These are phyloP conservation scores for Jatropha podagrica DNA, from an alignment of 441 rosid genomes.

Conservation along the genomic window DNA sequence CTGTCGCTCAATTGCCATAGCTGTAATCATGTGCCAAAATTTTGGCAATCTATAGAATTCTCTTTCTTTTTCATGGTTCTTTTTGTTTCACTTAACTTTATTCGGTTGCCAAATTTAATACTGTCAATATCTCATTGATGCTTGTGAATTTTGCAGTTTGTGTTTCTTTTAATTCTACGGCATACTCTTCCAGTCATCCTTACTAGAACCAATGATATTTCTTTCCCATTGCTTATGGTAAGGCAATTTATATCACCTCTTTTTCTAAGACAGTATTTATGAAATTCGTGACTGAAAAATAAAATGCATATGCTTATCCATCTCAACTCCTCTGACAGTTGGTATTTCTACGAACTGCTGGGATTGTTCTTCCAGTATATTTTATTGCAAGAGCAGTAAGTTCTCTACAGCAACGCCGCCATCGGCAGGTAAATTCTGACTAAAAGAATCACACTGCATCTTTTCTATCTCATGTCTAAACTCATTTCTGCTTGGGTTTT, in stretches of 20 bases:
- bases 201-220: slow-evolving; percentile 37
- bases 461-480: not conserved
- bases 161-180: slow-evolving; percentile 73
- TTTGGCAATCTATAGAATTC: slow-evolving; percentile 1
- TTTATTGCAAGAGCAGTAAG: slow-evolving; percentile 50
- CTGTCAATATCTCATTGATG: not conserved
- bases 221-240: slow-evolving; percentile 63
- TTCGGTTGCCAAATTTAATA: too few relatives aligned
- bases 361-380: slow-evolving; percentile 74
- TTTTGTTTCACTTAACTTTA: not conserved
- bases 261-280: not conserved
- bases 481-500: not conserved
- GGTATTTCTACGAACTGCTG: slow-evolving; percentile 54
- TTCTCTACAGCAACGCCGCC: slow-evolving; percentile 48
- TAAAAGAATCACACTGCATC: not conserved
- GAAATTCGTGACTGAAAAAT: not conserved
- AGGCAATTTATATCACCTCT: slow-evolving; percentile 1
- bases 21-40: slow-evolving; percentile 37
- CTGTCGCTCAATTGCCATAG: slow-evolving; percentile 60
- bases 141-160: slow-evolving; percentile 54
- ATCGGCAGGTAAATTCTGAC: slow-evolving; percentile 41
- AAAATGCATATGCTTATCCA: not conserved
- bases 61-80: not conserved
- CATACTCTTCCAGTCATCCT: slow-evolving; percentile 74
- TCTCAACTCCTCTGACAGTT: slow-evolving; percentile 35